These are phyloP conservation scores for Penicillium verhagenii DNA, from an alignment of 495 filamentous ascomycete genomes.

Conservation along the genomic window DNA sequence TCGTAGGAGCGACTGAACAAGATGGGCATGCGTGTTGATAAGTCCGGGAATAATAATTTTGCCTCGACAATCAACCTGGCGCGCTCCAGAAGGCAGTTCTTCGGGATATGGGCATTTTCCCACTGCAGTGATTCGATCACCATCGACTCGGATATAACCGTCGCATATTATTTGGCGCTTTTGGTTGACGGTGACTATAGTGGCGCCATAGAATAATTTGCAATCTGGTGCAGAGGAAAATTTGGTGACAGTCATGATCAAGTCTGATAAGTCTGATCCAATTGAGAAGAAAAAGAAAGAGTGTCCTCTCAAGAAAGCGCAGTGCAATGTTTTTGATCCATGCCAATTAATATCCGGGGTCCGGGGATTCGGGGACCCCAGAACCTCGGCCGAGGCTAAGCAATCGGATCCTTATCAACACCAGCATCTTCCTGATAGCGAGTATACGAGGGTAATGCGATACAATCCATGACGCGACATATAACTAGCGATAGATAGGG, in stretches of 20 bases:
- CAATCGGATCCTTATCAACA: constrained; percentile 16
- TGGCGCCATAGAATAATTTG: constrained; percentile 23
- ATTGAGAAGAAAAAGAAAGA: background rate
- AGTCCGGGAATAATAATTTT: constrained; percentile 45
- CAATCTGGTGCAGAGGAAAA: background rate
- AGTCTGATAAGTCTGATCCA: constrained; percentile 5
- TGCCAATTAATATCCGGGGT: background rate
- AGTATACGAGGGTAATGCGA: constrained; percentile 4
- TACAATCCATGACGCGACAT: constrained; percentile 3
- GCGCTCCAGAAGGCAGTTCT: constrained; percentile 2
- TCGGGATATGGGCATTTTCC: constrained; percentile 27
- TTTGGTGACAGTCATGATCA: constrained; percentile 4
- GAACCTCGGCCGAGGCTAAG: constrained; percentile 22
- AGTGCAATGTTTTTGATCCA: background rate
- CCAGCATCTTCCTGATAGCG: background rate
- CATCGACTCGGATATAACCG: constrained; percentile 36
- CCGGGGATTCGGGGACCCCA: constrained; percentile 2
- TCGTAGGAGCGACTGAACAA: constrained; percentile 43
- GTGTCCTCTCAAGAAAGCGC: too few relatives aligned
- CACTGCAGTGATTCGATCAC: constrained; percentile 33
- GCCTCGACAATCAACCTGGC: constrained; percentile 25
- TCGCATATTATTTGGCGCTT: constrained; percentile 37
- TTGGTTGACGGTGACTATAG: constrained; percentile 44
- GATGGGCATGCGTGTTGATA: constrained; percentile 44
- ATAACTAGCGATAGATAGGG: too few relatives aligned